Evolutionary conservation across 1,139 yeast genomes (phyloP), one percentile per base, ranked within the genome.

Genomic region (Saccharomyces hybrid): DNA sequence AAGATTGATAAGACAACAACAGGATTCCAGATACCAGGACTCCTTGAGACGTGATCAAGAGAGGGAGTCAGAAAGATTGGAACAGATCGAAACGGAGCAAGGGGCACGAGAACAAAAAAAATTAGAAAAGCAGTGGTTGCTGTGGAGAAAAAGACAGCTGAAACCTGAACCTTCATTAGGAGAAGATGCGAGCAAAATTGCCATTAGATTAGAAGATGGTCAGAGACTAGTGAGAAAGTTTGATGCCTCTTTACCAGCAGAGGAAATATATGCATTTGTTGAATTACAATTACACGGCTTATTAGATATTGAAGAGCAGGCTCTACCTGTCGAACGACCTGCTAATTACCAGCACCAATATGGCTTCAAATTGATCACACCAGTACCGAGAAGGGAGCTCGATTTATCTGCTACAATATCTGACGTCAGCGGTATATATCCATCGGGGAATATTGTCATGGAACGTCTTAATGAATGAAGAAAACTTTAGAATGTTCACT

Each of bases 21-120:
- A 91, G 71, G 95, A 89, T 63, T 73, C 80, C 49, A 90, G 95
- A 34, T 91, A 84, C 69, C 83, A 86, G 64, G 78, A 78, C 41
- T 84, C 96, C 1, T 73, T 91, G 53, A 71, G 71, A 46, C 70
- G 74, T 32, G 75, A 73, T 55, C 74, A 74, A 55, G 73, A 70
- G 49, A 68, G 74, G 29, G 73, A 70, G 52, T 70, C 72, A 51
- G 72, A 67, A 48, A 60, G 67, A 29, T 70, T 65, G 38, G 56
- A 57, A 28, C 55, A 54, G 32, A 53, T 54, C 29, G 71, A 67
- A 51, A 63, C 63, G 51, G 70, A 69, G 53, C 56, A 60, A 52
- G 62, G 60, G 51, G 65, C 58, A 54, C 66, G 61, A 47, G 47
- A 60, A 19, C 64, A 64, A 28, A 61, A 61, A 46, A 60, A 56